These are phyloP conservation scores for Geranium rotundifolium DNA, from an alignment of 345 rosid genomes.

Conservation along the genomic window DNA sequence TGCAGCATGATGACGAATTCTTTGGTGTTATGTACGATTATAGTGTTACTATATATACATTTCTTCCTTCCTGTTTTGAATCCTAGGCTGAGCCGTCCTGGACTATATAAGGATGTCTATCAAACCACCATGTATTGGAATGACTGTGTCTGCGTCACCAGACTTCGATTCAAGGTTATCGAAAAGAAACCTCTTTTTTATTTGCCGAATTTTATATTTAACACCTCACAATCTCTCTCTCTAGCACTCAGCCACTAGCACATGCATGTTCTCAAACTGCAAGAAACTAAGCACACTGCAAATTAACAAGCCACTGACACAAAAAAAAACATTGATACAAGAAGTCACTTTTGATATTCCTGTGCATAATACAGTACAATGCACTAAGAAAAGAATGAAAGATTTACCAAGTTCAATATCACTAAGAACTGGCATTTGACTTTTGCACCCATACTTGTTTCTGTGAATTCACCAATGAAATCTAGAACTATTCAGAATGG, in stretches of 20 bases:
- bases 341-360: neutral
- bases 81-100: conserved; percentile 12
- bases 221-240: neutral
- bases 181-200: neutral
- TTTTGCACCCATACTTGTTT: conserved; percentile 66
- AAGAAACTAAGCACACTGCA: conserved; percentile 26
- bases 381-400: neutral
- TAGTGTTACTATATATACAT: neutral
- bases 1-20: too few relatives aligned
- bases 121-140: conserved; percentile 25
- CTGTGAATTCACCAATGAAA: conserved; percentile 21
- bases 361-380: neutral
- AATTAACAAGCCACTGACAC: conserved; percentile 2
- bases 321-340: neutral
- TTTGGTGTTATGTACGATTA: conserved; percentile 11
- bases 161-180: conserved; percentile 14
- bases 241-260: neutral
- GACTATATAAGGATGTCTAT: conserved; percentile 15
- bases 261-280: conserved; percentile 29
- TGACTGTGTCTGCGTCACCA: conserved; percentile 13
- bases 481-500: neutral
- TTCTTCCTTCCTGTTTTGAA: conserved; percentile 1
- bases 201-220: neutral
- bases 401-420: conserved; percentile 21
- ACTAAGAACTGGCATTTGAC: conserved; percentile 33